Evolutionary conservation across 345 rosid genomes (phyloP).

Genomic region (Citrus glauca): DNA sequence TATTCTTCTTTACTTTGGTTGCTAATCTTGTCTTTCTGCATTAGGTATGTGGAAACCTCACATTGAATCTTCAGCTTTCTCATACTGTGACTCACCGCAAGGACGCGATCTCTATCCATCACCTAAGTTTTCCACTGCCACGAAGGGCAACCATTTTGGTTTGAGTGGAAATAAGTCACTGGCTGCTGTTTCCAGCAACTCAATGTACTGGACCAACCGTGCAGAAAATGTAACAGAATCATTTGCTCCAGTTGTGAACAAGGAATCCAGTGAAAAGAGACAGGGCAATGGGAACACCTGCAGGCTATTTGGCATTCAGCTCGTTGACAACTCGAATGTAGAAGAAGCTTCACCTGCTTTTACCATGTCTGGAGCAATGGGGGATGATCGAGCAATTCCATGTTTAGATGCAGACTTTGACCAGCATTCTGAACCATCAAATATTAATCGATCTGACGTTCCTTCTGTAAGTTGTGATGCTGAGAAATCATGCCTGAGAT

Average conservation of each 20-base stretch:
- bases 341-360: slow-evolving; percentile 52
- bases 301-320: slow-evolving; percentile 88
- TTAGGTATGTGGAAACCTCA: slow-evolving; percentile 74
- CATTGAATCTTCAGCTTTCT: slow-evolving; percentile 49
- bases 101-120: slow-evolving; percentile 50
- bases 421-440: slow-evolving; percentile 71
- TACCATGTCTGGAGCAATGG: slow-evolving; percentile 36
- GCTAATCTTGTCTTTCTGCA: slow-evolving; percentile 19
- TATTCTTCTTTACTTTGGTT: slow-evolving; percentile 15
- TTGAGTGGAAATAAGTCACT: slow-evolving; percentile 44
- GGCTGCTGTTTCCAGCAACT: slow-evolving; percentile 49
- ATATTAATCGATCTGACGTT: slow-evolving; percentile 47
- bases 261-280: slow-evolving; percentile 58
- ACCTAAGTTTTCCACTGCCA: slow-evolving; percentile 45
- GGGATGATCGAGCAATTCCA: slow-evolving; percentile 42
- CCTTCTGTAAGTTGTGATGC: slow-evolving; percentile 74
- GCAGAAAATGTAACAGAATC: slow-evolving; percentile 59
- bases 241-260: slow-evolving; percentile 51
- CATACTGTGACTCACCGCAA: slow-evolving; percentile 43
- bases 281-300: slow-evolving; percentile 59
- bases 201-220: slow-evolving; percentile 48
- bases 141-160: slow-evolving; percentile 41
- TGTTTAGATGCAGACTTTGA: slow-evolving; percentile 65
- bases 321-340: slow-evolving; percentile 56
- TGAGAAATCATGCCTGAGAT: slow-evolving; percentile 76